Evolutionary conservation across 495 filamentous ascomycete species (phyloP).

Genomic region (Cetradonia linearis): DNA sequence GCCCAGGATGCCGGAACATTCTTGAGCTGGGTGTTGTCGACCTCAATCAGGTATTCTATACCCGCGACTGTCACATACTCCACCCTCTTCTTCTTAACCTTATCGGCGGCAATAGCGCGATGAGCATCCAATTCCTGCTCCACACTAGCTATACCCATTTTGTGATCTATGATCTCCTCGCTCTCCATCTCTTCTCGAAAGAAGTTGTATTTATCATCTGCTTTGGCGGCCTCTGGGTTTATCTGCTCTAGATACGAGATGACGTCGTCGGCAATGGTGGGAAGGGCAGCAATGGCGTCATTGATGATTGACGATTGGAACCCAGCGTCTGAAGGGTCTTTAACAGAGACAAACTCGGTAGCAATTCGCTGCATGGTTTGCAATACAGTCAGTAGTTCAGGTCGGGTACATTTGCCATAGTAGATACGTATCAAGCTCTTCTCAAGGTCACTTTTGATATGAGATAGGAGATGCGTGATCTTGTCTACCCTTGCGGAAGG

Average conservation of each 20-base stretch:
- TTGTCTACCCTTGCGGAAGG: conserved; percentile 60
- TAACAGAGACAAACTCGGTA: conserved; percentile 58
- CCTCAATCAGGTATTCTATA: conserved; percentile 90
- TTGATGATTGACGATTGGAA: conserved; percentile 65
- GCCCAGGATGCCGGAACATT: conserved; percentile 86
- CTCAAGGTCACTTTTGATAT: conserved; percentile 74
- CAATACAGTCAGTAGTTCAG: conserved; percentile 75
- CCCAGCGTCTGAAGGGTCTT: conserved; percentile 53
- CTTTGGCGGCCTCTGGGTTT: conserved; percentile 70
- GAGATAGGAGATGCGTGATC: conserved; percentile 55
- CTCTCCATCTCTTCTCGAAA: conserved; percentile 80
- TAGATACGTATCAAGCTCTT: conserved; percentile 90
- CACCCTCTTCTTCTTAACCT: conserved; percentile 57
- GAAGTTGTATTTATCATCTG: conserved; percentile 88
- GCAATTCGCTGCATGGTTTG: conserved; percentile 78
- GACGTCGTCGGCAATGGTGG: conserved; percentile 61
- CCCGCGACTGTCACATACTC: conserved; percentile 72
- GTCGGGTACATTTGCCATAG: conserved; percentile 87
- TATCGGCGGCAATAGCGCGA: conserved; percentile 56
- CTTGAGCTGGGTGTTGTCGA: conserved; percentile 69
- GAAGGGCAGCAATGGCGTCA: conserved; percentile 64
- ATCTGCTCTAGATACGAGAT: conserved; percentile 70
- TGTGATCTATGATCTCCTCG: conserved; percentile 74
- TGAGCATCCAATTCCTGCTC: conserved; percentile 79
- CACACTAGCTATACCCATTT: conserved; percentile 81